Base-by-base conservation (phyloP, 2,329 filamentous ascomycete species). In the Metarhizium brunneum region DNA sequence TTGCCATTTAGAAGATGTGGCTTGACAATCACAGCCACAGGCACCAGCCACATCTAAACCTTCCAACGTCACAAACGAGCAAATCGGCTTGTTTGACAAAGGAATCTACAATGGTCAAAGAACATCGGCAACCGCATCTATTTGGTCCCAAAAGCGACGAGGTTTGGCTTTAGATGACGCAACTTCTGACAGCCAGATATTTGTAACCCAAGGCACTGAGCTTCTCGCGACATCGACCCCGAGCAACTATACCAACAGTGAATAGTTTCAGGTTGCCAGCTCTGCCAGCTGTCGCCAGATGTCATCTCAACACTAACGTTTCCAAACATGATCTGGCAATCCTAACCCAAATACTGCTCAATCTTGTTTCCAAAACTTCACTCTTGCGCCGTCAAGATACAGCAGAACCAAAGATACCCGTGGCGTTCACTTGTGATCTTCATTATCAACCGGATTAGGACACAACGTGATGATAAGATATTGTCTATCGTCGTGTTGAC, bases 281-380 rank as follows among this genome's bases (percentile, higher is more conserved):
- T 53, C 51, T n/a, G 42, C 53, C 55, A 56, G 52, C 55, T 56
- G 55, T 51, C 16, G 47, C 52, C 55, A 56, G 52, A 42, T 30
- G 55, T 38, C 49, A 43, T 20, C 36, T 36, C 32, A 18, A 49
- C 47, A 43, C 29, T 13, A 10, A 38, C n/a, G 8, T 29, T 18
- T 25, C 38, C 14, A 4, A 13, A 40, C 4, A 40, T 16, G 10
- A 40, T 40, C 13, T 5, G 13, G n/a, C 42, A 20, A 6, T 2
- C n/a, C 20, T 16, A 6, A 11, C n/a, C 42, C 6, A 11, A 11
- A 45, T 45, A 18, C n/a, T 8, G 16, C 6, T 14, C n/a, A 20
- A 5, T 6, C n/a, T 45, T 2, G 16, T 16, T 20, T 20, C 11
- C 11, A 7, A 6, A 45, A 18, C n/a, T 18, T 45, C 42, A 6